Evolutionary conservation across 257 asterid genomes (phyloP), one percentile per base, ranked within the genome.

Genomic region (Solanum acaule): DNA sequence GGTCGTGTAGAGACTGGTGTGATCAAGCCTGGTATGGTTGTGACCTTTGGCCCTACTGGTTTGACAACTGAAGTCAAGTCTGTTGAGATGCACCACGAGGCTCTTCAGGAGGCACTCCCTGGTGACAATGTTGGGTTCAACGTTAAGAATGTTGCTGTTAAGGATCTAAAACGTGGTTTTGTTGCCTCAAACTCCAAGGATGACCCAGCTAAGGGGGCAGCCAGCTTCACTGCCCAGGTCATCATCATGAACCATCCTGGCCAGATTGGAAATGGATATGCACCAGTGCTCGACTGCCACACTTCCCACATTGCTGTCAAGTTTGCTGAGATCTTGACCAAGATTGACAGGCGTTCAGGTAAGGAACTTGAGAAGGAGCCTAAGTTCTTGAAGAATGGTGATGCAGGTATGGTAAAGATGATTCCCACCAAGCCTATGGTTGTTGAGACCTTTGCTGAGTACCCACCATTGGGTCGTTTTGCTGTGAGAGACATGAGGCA

Each of bases 371-470:
- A 77, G 59, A 77, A 77, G 23, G 84, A 78, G 84, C 84, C 84
- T 3, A 78, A 78, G 63, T 78, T 78, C n/a, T 78, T 78, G 84
- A 78, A 78, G 63, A 78, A 78, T 40, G 84, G 84, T 40, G 84
- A 77, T 77, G 84, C 84, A n/a, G 84, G 84, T 40, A 77, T 77
- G 84, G 84, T 77, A 40, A 77, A 77, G 84, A 77, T 77, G 84
- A 40, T 77, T 25, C 84, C 63, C 35, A 77, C 84, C 35, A 77
- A 77, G 35, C 84, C 84, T 18, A 78, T 78, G 63, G 63, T 78
- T 42, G 84, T 78, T 25, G 63, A 78, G 61, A 78, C 84, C 63
- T 78, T 78, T 4, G 11, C 63, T 1, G 63, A 78, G 20, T 78
- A 78, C n/a, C 84, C 84, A n/a, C 63, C 63, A n/a, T 42, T 78